phyloP scores from a whole-genome alignment of 306 rosid genomes.

The Aeschynomene evenia region DNA sequence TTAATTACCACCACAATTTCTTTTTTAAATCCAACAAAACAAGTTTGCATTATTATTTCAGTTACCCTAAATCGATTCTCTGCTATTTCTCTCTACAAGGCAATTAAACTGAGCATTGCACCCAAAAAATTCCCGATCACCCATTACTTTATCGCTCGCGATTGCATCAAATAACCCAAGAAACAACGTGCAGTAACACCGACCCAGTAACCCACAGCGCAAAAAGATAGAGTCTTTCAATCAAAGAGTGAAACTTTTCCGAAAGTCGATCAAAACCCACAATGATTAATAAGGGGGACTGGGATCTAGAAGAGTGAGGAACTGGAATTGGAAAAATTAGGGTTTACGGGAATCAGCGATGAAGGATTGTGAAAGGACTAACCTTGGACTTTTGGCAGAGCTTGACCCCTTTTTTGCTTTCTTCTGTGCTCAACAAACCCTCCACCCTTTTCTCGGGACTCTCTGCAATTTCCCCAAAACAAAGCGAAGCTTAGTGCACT shows the following conservation, averaged over 20 bases:
- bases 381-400: constrained; percentile 71
- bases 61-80: constrained; percentile 25
- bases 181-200: background rate
- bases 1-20: background rate
- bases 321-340: constrained; percentile 17
- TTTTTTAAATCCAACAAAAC: background rate
- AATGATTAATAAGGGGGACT: background rate
- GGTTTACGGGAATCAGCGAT: constrained; percentile 10
- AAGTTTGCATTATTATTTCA: background rate
- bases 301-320: constrained; percentile 29
- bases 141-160: background rate
- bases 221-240: constrained; percentile 20
- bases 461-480: background rate
- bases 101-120: constrained; percentile 7
- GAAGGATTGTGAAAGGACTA: constrained; percentile 36
- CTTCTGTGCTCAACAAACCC: constrained; percentile 6
- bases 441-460: constrained; percentile 1
- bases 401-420: constrained; percentile 17
- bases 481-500: constrained; percentile 3
- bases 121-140: background rate
- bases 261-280: constrained; percentile 9
- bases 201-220: background rate
- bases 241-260: background rate
- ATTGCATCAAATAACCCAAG: background rate
- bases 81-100: background rate